phyloP scores from a whole-genome alignment of 169 alveolate genomes.

The Plasmodium reichenowi region DNA sequence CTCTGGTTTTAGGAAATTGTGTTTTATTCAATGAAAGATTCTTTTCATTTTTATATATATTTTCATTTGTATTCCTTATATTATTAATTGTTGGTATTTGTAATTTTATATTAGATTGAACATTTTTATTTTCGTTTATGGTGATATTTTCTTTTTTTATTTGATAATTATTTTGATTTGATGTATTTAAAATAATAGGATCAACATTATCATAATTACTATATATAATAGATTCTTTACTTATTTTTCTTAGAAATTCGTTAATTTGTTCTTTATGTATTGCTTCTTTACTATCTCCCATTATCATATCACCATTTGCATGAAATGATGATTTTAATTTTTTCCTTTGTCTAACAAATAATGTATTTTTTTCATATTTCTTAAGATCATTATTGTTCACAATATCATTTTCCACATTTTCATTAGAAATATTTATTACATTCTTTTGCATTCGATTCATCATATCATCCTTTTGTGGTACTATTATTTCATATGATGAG shows the following conservation, averaged over 20 bases:
- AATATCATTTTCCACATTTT: constrained; percentile 9
- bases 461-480: constrained; percentile 9
- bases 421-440: not conserved
- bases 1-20: constrained; percentile 10
- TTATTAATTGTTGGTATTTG: constrained; percentile 44
- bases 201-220: constrained; percentile 27
- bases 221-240: constrained; percentile 27
- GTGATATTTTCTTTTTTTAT: constrained; percentile 7
- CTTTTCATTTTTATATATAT: not conserved
- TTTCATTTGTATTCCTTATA: constrained; percentile 11
- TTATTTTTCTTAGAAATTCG: constrained; percentile 55
- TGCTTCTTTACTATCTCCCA: constrained; percentile 65
- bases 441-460: not conserved
- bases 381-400: not conserved
- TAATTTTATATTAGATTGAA: constrained; percentile 2
- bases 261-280: constrained; percentile 75
- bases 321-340: constrained; percentile 70
- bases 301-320: constrained; percentile 72
- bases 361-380: constrained; percentile 10
- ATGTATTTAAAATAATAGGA: not conserved
- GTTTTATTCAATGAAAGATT: constrained; percentile 4
- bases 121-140: constrained; percentile 4
- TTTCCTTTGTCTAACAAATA: constrained; percentile 65
- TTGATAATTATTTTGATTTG: constrained; percentile 7
- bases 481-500: constrained; percentile 20